A percentile compares a stretch with the other conserved stretches of the same genome.
Conservation (phyloP, 1,284 basidiomycete species). For the Microbotryum saponariae region DNA sequence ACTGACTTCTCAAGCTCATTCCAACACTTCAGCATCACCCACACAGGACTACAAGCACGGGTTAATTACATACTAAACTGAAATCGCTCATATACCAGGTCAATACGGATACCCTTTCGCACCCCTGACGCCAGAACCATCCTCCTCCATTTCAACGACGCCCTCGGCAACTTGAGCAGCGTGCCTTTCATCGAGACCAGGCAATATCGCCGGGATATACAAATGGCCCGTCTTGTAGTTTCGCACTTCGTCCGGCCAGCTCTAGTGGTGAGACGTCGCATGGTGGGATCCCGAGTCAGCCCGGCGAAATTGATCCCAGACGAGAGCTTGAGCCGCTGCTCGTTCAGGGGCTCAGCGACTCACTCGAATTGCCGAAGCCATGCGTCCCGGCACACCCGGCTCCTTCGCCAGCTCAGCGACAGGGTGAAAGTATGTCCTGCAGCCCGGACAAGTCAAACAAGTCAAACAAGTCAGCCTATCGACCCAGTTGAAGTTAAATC, state of each 20-base stretch:
- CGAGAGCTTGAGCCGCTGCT: not conserved
- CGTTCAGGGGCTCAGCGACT: not conserved
- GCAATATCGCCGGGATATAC: conserved; percentile 48
- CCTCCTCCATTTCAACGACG: conserved; percentile 29
- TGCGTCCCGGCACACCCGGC: conserved; percentile 56
- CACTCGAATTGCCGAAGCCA: conserved; percentile 56
- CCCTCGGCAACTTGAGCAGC: conserved; percentile 42
- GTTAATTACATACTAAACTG: not conserved
- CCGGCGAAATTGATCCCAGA: not conserved
- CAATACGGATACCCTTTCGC: not conserved
- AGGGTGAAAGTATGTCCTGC: conserved; percentile 56
- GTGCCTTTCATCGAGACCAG: conserved; percentile 49
- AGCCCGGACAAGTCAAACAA: no score
- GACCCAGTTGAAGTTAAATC: no score
- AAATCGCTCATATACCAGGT: not conserved
- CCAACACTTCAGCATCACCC: not conserved
- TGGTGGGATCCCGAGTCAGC: not conserved
- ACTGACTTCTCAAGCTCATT: not conserved
- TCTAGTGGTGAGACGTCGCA: conserved; percentile 26
- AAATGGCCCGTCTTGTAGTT: conserved; percentile 51
- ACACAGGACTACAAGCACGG: not conserved
- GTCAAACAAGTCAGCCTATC: not conserved
- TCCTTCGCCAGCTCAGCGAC: conserved; percentile 55
- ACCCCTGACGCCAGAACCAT: not conserved
- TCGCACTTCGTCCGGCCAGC: conserved; percentile 60